Evolutionary conservation across 805 yeast genomes (phyloP), one percentile per base, ranked within the genome.

Genomic region (Candida succiphila): DNA sequence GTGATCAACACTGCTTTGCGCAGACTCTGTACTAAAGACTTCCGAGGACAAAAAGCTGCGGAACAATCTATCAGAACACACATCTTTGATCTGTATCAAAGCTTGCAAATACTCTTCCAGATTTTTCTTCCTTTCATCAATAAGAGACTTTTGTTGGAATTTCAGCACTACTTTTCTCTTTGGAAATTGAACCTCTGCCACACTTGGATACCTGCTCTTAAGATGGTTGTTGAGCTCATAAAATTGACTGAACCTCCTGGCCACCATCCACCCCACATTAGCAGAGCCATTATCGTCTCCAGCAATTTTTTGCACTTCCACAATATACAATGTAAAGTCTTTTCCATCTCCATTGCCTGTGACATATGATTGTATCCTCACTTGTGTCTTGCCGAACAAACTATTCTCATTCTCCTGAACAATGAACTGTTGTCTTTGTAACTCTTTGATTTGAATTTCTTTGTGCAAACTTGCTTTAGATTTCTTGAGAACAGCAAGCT

Each of bases 261-360:
- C 89, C n/a, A 87, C 82, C 34, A 84, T 75, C 96, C 96, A 89
- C 0, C 85, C 81, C 0, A 88, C 85, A 2, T 72, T 61, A 5
- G 67, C 65, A 7, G 59, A 51, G 3, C 70, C 37, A 5, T 42
- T 37, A 33, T 51, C 45, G 8, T 48, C 48, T 1, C 37, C 39
- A 1, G 52, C 45, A 7, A 30, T 17, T 50, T 76, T 78, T 34
- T 75, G 78, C 4, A 89, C 84, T 45, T 79, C 86, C 21, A 89
- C 78, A 20, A 85, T 68, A 54, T 88, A 88, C 32, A 82, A 60
- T 4, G 75, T 73, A 39, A 71, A 80, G 28, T 74, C 83, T 33
- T 65, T 69, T 0, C 78, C 76, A 20, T 65, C 56, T 25, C 73
- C 77, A n/a, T 58, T 63, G 1, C 74, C 80, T 17, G 64, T 72